Percentiles rank a stretch among this genome's conserved stretches.
phyloP scores from a whole-genome alignment of 306 rosid genomes.

The Medicago ruthenica region DNA sequence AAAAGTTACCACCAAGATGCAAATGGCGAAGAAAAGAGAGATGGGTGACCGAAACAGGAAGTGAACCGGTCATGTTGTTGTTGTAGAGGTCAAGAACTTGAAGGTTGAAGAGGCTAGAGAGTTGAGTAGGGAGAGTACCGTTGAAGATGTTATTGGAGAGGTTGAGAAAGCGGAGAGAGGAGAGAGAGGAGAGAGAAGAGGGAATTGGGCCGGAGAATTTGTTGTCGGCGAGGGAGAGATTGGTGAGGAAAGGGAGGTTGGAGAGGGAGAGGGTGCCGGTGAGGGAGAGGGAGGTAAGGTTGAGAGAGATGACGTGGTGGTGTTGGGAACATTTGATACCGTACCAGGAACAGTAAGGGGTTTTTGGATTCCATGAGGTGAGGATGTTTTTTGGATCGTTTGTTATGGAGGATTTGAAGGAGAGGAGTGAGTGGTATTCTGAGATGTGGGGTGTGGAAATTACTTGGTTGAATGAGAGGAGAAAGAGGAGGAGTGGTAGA shows the following conservation, averaged over 20 bases:
- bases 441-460: conserved; percentile 44
- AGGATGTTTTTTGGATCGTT: conserved; percentile 63
- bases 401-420: conserved; percentile 57
- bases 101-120: conserved; percentile 60
- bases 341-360: conserved; percentile 64
- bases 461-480: neutral
- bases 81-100: conserved; percentile 76
- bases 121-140: conserved; percentile 65
- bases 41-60: conserved; percentile 62
- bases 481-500: conserved; percentile 26
- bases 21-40: conserved; percentile 70
- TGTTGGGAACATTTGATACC: conserved; percentile 71
- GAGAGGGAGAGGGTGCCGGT: conserved; percentile 64
- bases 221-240: conserved; percentile 64
- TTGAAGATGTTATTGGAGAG: conserved; percentile 83
- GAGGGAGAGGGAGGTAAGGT: conserved; percentile 66
- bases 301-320: conserved; percentile 63
- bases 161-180: conserved; percentile 64
- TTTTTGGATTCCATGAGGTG: conserved; percentile 67
- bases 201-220: conserved; percentile 80
- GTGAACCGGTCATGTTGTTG: conserved; percentile 75
- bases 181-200: conserved; percentile 56
- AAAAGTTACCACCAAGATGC: conserved; percentile 87
- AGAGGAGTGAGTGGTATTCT: conserved; percentile 67
- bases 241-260: conserved; percentile 59